These are phyloP conservation scores for Pseudogymnoascus sp. DNA, from an alignment of 2,329 filamentous ascomycete genomes.

Conservation along the genomic window DNA sequence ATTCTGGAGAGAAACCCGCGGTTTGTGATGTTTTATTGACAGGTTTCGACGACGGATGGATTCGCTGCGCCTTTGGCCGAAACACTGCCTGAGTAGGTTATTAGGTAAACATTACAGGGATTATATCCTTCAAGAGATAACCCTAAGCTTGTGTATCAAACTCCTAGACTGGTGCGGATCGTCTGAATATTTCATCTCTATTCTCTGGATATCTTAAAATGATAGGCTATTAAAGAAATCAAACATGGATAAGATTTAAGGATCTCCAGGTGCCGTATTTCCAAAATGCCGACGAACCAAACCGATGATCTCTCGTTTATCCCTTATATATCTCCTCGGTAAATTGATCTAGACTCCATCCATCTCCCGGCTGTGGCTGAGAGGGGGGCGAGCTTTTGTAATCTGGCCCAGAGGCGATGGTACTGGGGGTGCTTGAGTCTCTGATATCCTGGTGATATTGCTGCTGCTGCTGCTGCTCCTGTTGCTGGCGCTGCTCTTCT, in stretches of 20 bases:
- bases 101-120: slow-evolving; percentile 7
- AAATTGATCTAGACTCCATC: background rate
- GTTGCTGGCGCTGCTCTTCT: background rate
- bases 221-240: background rate
- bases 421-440: background rate
- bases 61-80: background rate
- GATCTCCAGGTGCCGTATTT: background rate
- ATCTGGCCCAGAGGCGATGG: background rate
- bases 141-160: background rate
- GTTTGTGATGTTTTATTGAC: background rate
- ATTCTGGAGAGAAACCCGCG: background rate
- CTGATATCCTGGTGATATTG: slow-evolving; percentile 5
- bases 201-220: slow-evolving; percentile 1
- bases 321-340: slow-evolving; percentile 2
- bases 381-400: slow-evolving; percentile 2
- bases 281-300: background rate
- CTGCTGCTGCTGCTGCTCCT: background rate
- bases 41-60: background rate
- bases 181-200: background rate
- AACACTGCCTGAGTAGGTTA: background rate
- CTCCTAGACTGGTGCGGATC: background rate
- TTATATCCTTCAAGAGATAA: background rate
- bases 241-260: background rate
- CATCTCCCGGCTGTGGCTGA: background rate
- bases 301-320: background rate